Evolutionary conservation across 306 rosid genomes (phyloP).

Genomic region (Comarum palustre): DNA sequence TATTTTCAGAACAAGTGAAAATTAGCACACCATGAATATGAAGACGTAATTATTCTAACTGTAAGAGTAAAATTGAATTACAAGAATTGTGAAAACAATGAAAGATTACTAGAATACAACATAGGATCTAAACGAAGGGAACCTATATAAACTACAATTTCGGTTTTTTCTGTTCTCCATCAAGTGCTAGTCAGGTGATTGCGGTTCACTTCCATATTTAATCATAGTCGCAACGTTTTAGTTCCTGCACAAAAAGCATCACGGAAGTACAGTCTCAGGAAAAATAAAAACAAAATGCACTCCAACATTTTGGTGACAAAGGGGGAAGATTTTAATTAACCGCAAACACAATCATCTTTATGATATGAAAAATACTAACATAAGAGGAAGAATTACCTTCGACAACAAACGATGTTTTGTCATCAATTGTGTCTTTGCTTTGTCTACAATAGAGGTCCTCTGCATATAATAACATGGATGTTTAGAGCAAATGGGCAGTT

Average conservation of each 20-base stretch:
- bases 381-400: slow-evolving; percentile 20
- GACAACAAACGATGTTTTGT: slow-evolving; percentile 25
- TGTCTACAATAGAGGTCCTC: slow-evolving; percentile 18
- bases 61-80: not conserved
- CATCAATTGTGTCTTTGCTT: slow-evolving; percentile 28
- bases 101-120: not conserved
- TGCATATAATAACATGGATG: slow-evolving; percentile 17
- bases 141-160: not conserved
- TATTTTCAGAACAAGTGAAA: not conserved
- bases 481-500: slow-evolving; percentile 1
- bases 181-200: not conserved
- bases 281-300: not conserved
- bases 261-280: no score
- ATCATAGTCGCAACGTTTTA: no score
- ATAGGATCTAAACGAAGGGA: not conserved
- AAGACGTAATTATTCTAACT: not conserved
- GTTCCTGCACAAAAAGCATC: no score
- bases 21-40: not conserved
- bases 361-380: not conserved
- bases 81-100: not conserved
- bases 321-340: not conserved
- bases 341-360: not conserved
- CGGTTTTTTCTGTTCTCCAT: not conserved
- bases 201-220: no score
- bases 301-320: not conserved